phyloP scores from a whole-genome alignment of 495 filamentous ascomycete species.

The Penicillium odoratum region DNA sequence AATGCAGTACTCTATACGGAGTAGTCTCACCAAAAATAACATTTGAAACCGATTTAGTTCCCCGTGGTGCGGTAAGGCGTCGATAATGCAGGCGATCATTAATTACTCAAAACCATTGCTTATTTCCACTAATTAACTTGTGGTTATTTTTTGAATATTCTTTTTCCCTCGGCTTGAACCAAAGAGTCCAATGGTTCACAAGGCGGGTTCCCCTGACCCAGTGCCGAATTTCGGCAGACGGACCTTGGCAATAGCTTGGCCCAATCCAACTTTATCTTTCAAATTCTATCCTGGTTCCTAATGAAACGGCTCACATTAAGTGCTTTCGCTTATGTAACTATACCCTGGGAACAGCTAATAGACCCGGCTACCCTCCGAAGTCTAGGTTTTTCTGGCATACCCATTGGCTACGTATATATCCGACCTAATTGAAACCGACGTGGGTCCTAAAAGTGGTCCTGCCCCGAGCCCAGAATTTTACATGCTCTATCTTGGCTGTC shows the following conservation, averaged over 20 bases:
- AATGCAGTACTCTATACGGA: not conserved
- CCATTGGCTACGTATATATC: not conserved
- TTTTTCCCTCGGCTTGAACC: not conserved
- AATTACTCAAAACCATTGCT: not conserved
- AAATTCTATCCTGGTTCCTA: not conserved
- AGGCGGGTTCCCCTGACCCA: not conserved
- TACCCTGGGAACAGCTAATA: not conserved
- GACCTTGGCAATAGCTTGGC: not conserved
- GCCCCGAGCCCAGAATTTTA: not conserved
- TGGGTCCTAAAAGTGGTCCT: not conserved
- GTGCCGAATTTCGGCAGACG: not conserved
- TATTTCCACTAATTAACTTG: not conserved
- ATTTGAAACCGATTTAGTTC: not conserved
- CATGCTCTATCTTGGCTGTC: constrained; percentile 14
- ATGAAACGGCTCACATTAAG: not conserved
- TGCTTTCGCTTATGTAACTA: not conserved
- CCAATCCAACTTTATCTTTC: not conserved
- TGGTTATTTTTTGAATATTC: not conserved
- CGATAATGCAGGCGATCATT: constrained; percentile 7
- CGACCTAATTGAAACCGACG: not conserved
- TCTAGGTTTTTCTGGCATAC: not conserved
- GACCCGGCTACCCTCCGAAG: not conserved
- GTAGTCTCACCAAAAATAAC: not conserved
- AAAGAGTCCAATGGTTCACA: not conserved
- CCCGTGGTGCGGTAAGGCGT: not conserved